Evolutionary conservation across 208 protist genomes (phyloP).

Genomic region (Trypanosoma cruzi): DNA sequence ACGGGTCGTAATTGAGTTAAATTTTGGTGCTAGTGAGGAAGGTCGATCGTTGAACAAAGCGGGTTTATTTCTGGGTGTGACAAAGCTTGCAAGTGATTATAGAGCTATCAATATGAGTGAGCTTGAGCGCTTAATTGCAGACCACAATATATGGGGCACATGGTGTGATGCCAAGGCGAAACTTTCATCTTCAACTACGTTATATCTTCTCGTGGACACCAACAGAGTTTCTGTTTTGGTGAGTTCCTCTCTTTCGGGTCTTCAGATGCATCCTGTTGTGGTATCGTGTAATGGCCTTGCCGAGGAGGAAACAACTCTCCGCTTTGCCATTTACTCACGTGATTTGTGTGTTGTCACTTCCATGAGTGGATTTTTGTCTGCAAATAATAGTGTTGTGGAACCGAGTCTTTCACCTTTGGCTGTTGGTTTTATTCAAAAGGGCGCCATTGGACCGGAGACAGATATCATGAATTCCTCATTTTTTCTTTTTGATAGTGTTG

Average conservation of each 20-base stretch:
- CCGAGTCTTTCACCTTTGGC: conserved; percentile 56
- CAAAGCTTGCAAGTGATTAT: conserved; percentile 46
- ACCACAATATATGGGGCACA: conserved; percentile 74
- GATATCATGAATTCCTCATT: conserved; percentile 23
- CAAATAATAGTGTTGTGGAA: conserved; percentile 45
- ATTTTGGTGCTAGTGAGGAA: conserved; percentile 10
- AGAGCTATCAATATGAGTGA: conserved; percentile 49
- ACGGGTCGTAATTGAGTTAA: conserved; percentile 50
- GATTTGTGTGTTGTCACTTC: conserved; percentile 56
- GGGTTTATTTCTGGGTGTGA: conserved; percentile 80
- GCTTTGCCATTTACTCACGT: conserved; percentile 70
- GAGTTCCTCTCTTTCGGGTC: conserved; percentile 63
- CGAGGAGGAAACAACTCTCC: conserved; percentile 47
- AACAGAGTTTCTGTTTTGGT: conserved; percentile 55
- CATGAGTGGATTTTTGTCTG: conserved; percentile 50
- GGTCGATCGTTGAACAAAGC: conserved; percentile 21
- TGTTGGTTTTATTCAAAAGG: conserved; percentile 62
- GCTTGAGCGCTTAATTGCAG: conserved; percentile 57
- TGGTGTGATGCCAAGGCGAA: conserved; percentile 79
- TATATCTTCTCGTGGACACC: conserved; percentile 75
- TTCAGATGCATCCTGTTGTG: conserved; percentile 66
- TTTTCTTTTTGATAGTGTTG: conserved; percentile 29
- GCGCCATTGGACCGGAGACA: conserved; percentile 19
- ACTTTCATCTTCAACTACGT: conserved; percentile 36
- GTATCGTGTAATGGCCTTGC: conserved; percentile 48